Conservation (phyloP, 345 rosid species). For the Camelina laxa region DNA sequence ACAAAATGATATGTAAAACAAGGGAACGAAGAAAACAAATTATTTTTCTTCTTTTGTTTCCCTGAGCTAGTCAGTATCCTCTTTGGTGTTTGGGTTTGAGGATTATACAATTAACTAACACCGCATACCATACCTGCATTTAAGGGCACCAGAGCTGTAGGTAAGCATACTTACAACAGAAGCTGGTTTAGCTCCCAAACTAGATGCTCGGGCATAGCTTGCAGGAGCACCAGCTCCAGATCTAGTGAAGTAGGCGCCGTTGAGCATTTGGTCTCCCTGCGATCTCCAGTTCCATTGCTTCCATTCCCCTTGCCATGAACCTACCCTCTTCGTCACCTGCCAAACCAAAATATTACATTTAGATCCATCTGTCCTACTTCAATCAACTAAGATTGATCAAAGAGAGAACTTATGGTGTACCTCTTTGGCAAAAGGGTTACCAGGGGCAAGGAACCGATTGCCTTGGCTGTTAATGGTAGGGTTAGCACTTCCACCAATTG, state of each 20-base stretch:
- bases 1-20: slow-evolving; percentile 17
- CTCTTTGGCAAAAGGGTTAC: slow-evolving; percentile 72
- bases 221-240: slow-evolving; percentile 57
- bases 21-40: slow-evolving; percentile 32
- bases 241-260: slow-evolving; percentile 63
- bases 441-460: slow-evolving; percentile 89
- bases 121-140: slow-evolving; percentile 53
- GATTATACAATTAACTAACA: slow-evolving; percentile 49
- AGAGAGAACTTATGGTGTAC: slow-evolving; percentile 35
- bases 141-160: slow-evolving; percentile 56
- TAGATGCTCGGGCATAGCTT: slow-evolving; percentile 67
- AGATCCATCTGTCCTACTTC: slow-evolving; percentile 4
- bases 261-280: slow-evolving; percentile 56
- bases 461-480: slow-evolving; percentile 99
- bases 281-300: slow-evolving; percentile 74
- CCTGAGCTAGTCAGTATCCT: slow-evolving; percentile 28
- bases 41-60: slow-evolving; percentile 32
- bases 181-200: slow-evolving; percentile 63
- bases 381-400: not conserved
- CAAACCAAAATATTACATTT: not conserved
- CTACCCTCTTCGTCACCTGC: slow-evolving; percentile 66
- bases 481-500: slow-evolving; percentile 96
- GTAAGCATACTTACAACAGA: slow-evolving; percentile 57
- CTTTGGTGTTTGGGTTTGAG: not conserved
- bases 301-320: slow-evolving; percentile 40